Conservation (phyloP, 306 rosid species). For the Malus orientalis region DNA sequence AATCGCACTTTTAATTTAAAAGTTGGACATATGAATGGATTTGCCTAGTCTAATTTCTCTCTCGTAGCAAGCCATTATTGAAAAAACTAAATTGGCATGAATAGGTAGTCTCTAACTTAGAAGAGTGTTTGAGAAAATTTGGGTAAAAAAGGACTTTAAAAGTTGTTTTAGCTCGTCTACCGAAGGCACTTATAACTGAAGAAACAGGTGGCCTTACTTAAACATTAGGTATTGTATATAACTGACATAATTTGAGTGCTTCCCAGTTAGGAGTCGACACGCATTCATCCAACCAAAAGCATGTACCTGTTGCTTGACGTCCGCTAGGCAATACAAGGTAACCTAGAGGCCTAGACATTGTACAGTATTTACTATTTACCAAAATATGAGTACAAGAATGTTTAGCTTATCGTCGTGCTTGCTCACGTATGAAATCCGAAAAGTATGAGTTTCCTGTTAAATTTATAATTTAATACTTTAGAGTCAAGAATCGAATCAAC, state of each 20-base stretch:
- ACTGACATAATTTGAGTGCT: not conserved
- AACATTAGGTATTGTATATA: not conserved
- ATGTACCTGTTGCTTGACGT: conserved; percentile 8
- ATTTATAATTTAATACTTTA: no score
- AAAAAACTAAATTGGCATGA: no score
- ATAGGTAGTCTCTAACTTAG: no score
- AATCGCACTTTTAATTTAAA: no score
- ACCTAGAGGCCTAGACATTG: not conserved
- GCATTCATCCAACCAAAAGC: conserved; percentile 2
- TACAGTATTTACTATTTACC: not conserved
- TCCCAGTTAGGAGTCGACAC: conserved; percentile 16
- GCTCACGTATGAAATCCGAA: not conserved
- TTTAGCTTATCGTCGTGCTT: not conserved
- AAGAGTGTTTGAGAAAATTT: no score
- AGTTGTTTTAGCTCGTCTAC: not conserved
- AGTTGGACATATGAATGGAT: not conserved
- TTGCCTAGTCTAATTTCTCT: not conserved
- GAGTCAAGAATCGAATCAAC: no score
- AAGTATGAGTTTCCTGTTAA: not conserved
- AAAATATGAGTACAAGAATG: no score
- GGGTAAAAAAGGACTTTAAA: not conserved
- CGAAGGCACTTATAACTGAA: not conserved
- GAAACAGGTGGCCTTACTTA: not conserved
- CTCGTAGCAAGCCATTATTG: no score
- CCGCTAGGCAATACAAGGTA: conserved; percentile 23